These are phyloP conservation scores for Yamadazyma pseudoaaseri DNA, from an alignment of 1,139 yeast species.

Conservation along the genomic window DNA sequence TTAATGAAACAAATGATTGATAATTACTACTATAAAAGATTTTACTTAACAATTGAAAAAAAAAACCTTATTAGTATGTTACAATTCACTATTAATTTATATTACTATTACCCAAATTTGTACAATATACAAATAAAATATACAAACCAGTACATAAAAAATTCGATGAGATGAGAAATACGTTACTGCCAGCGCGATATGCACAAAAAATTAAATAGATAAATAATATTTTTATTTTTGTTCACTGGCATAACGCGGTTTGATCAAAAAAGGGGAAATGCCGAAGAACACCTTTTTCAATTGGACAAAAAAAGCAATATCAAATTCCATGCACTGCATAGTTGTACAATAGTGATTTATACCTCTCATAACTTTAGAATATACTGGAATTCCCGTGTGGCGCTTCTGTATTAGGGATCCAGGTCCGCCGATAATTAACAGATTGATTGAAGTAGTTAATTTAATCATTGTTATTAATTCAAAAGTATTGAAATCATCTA, in stretches of 20 bases:
- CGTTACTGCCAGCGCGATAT: background rate
- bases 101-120: too few relatives aligned
- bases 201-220: background rate
- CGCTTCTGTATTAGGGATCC: background rate
- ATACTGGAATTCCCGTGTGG: background rate
- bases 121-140: too few relatives aligned
- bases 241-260: slow-evolving; percentile 1
- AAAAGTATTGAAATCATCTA: too few relatives aligned
- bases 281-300: background rate
- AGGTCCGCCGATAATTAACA: too few relatives aligned
- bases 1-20: too few relatives aligned
- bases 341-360: background rate
- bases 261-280: too few relatives aligned
- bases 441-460: too few relatives aligned
- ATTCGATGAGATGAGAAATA: background rate
- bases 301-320: slow-evolving; percentile 1
- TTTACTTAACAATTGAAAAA: too few relatives aligned
- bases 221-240: background rate
- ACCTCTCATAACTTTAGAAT: background rate
- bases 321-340: background rate
- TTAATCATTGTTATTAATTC: too few relatives aligned
- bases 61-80: too few relatives aligned
- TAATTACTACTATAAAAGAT: too few relatives aligned
- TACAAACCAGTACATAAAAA: background rate
- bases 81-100: too few relatives aligned